Conservation (phyloP, 257 asterid genomes). For the Schizonepeta tenuifolia region DNA sequence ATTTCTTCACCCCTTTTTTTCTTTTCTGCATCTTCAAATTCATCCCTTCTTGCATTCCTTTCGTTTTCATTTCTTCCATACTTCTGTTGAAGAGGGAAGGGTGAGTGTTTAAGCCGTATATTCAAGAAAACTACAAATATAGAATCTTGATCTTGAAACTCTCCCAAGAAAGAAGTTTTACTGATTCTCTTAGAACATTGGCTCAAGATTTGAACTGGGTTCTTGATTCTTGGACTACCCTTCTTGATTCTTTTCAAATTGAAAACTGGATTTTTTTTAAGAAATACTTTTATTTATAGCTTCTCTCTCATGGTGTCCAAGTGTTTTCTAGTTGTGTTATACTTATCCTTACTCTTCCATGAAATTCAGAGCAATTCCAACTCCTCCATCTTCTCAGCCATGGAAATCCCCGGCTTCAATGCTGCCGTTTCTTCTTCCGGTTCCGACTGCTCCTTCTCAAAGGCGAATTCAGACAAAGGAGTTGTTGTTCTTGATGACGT, state of each 20-base stretch:
- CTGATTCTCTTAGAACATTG: background rate
- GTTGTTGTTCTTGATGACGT: conserved; percentile 19
- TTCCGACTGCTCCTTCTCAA: conserved; percentile 46
- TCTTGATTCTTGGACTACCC: conserved; percentile 16
- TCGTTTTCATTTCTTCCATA: background rate
- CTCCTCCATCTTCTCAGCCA: conserved; percentile 35
- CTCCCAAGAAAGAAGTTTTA: background rate
- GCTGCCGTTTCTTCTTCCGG: conserved; percentile 33
- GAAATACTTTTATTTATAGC: background rate
- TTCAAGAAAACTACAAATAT: background rate
- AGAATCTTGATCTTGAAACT: conserved; percentile 21
- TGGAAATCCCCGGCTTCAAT: conserved; percentile 48
- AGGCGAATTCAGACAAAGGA: conserved; percentile 18
- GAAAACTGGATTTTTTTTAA: background rate
- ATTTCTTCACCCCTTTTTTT: conserved; percentile 25
- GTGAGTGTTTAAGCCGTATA: background rate
- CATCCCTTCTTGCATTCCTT: background rate
- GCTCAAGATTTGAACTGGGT: background rate
- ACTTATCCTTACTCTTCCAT: conserved; percentile 38
- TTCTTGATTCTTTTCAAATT: background rate
- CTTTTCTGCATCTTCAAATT: background rate
- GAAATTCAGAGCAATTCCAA: conserved; percentile 41
- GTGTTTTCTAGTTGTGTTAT: conserved; percentile 35
- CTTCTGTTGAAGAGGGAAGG: background rate
- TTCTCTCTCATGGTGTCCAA: conserved; percentile 44